Evolutionary conservation across 169 alveolate genomes (phyloP).

Genomic region (Blepharisma undulans): DNA sequence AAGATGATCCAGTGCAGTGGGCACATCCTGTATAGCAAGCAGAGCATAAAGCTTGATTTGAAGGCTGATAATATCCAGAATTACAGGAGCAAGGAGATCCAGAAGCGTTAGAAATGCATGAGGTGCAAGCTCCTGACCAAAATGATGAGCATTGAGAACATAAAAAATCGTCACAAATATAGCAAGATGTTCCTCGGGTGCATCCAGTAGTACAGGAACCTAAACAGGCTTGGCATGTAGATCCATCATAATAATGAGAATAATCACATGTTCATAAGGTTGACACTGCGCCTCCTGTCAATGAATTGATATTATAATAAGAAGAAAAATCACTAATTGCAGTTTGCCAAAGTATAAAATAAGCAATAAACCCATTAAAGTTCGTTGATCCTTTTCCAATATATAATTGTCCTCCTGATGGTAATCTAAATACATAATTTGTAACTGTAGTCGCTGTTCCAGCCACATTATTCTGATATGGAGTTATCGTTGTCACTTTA

Average conservation of each 20-base stretch:
- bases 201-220: neutral
- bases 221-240: neutral
- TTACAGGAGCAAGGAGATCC: neutral
- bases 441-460: neutral
- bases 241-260: neutral
- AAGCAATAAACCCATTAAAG: neutral
- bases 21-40: neutral
- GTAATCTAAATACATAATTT: neutral
- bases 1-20: neutral
- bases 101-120: conserved; percentile 15
- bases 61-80: neutral
- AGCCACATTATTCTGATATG: neutral
- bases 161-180: conserved; percentile 12
- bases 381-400: neutral
- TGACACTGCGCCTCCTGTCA: neutral
- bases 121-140: neutral
- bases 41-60: neutral
- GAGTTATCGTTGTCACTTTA: neutral
- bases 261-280: neutral
- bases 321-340: neutral
- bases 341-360: neutral
- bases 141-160: neutral
- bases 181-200: neutral
- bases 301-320: neutral
- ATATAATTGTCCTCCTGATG: neutral